Base-by-base conservation (phyloP, 495 filamentous ascomycete genomes). In the Beverwykella pulmonaria region DNA sequence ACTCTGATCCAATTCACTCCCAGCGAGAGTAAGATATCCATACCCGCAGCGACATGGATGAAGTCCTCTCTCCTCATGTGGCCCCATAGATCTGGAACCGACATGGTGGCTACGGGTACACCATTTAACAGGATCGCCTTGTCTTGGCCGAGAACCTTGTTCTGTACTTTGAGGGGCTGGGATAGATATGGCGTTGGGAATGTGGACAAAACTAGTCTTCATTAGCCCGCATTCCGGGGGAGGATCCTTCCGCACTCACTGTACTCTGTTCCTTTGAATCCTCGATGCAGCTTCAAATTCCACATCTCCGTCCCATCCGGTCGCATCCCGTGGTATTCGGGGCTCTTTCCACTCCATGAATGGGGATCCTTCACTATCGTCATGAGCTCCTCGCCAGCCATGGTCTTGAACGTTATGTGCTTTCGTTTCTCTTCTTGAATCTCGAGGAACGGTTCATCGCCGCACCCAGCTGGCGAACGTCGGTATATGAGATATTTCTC, bases 1-100 rank as follows among this genome's bases (percentile, higher is more conserved):
- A 59, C 25, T 26, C 55, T 30, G 10, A 59, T 26, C 55, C 55
- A 59, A 12, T 30, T 30, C 32, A 59, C 55, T 3, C 34, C 55
- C 20, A 59, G 12, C n/a, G 55, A 7, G 15, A 59, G 20, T n/a
- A 59, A 23, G 20, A 59, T 59, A 20, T 59, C 55, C 55, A 59
- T 59, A 17, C 55, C 55, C n/a, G 55, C 9, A 17, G 55, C 55
- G 5, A 59, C 34, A 27, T 44, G n/a, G 6, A 59, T 30, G 5
- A 44, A 9, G 12, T 59, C 55, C 27, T 47, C 12, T n/a, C 55
- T 22, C 20, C 55, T 20, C 19, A 59, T 12, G 19, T 59, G 55
- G n/a, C 22, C 4, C 55, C 22, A 34, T 19, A 19, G 32, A 3
- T 47, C 34, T 26, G 22, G 20, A 17, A 3, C 2, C n/a, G 17